Conservation (phyloP, 2,329 filamentous ascomycete genomes). For the Ophiocordyceps sinensis region DNA sequence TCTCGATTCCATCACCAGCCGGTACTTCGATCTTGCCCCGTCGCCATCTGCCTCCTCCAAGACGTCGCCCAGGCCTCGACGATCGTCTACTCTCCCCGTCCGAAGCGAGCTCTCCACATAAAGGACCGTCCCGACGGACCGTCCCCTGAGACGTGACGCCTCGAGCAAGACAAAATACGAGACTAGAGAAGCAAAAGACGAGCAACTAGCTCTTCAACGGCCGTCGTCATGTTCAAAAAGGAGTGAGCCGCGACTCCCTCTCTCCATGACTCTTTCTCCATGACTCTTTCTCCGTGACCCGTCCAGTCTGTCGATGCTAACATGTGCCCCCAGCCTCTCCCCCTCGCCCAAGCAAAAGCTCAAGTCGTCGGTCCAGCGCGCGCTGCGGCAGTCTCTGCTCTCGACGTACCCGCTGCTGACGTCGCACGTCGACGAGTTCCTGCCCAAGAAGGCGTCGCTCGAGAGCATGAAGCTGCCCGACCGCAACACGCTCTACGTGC, state of each 20-base stretch:
- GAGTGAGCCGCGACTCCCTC: conserved; percentile 42
- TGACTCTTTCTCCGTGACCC: background rate
- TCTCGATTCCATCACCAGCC: no score
- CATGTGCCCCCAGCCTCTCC: conserved; percentile 40
- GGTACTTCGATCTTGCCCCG: no score
- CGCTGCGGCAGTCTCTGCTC: conserved; percentile 67
- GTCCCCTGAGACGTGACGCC: no score
- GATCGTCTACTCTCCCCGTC: no score
- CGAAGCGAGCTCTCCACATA: no score
- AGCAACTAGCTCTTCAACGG: background rate
- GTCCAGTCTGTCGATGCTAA: background rate
- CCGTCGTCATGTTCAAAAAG: conserved; percentile 77
- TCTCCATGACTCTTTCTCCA: no score
- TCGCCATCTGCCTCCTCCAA: no score
- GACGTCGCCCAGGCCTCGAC: no score
- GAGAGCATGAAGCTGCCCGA: conserved; percentile 89
- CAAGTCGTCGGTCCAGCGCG: conserved; percentile 88
- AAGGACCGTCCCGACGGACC: no score
- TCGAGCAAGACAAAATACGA: no score
- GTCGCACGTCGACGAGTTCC: conserved; percentile 80
- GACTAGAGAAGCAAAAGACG: background rate
- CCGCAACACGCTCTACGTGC: conserved; percentile 74
- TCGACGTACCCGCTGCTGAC: conserved; percentile 75
- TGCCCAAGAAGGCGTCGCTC: conserved; percentile 88
- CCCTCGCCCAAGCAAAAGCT: conserved; percentile 82